Evolutionary conservation across 768 basidiomycete genomes (phyloP).

Genomic region (Podaxis sp.): DNA sequence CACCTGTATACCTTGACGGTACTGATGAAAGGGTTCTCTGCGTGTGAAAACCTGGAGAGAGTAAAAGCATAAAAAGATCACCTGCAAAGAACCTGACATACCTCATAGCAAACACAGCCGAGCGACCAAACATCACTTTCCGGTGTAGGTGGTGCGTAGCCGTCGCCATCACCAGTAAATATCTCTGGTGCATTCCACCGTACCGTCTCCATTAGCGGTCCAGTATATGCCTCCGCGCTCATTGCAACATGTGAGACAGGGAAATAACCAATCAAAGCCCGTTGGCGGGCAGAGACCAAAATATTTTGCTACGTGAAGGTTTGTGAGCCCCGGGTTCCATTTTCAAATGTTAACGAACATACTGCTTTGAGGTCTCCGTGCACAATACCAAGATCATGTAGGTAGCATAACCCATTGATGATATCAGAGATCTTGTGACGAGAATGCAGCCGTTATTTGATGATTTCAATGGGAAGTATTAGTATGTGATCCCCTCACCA

Average conservation of each 20-base stretch:
- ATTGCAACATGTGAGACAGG: background rate
- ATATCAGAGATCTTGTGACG: background rate
- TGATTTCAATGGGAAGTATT: no score
- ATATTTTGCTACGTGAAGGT: background rate
- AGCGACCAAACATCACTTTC: background rate
- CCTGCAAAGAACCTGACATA: background rate
- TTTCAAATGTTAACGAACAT: background rate
- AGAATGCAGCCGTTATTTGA: background rate
- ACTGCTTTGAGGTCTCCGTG: conserved; percentile 13
- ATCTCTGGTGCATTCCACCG: background rate
- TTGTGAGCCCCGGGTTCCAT: background rate
- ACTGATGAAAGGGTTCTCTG: background rate
- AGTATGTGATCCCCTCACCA: conserved; percentile 8
- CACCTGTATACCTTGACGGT: background rate
- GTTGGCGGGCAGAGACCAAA: background rate
- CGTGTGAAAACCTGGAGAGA: background rate
- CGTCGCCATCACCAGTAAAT: background rate
- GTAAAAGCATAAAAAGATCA: no score
- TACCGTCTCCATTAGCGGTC: background rate
- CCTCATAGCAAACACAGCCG: conserved; percentile 1
- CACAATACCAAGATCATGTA: background rate
- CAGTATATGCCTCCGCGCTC: background rate
- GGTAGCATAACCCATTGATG: background rate
- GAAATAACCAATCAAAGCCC: background rate
- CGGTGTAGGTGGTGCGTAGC: background rate